Conservation (phyloP, 169 alveolate species). For the Eimeria brunetti region DNA sequence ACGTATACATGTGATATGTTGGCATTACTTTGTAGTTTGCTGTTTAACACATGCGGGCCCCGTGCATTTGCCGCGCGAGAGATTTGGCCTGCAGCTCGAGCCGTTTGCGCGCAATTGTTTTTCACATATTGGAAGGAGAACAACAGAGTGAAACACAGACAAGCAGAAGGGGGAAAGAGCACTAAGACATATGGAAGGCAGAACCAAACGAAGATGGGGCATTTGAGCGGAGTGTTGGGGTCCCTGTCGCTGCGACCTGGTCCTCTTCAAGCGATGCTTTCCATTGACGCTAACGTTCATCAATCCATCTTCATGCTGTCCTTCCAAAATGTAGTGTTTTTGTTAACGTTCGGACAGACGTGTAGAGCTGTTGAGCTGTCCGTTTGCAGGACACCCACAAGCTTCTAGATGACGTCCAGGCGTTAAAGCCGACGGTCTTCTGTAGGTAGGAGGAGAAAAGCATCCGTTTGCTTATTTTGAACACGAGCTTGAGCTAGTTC, state of each 20-base stretch:
- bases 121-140: background rate
- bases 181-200: background rate
- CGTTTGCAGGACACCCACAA: conserved; percentile 81
- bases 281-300: background rate
- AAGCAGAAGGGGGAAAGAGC: background rate
- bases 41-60: no score
- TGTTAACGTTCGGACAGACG: no score
- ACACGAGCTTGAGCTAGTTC: background rate
- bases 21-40: background rate
- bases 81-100: background rate
- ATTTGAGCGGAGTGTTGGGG: background rate
- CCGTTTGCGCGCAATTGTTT: background rate
- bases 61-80: background rate
- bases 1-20: background rate
- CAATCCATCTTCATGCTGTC: background rate
- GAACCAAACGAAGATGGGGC: no score
- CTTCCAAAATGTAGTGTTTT: background rate
- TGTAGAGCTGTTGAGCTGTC: background rate
- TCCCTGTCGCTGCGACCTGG: background rate
- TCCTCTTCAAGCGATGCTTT: background rate
- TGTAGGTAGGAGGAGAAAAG: conserved; percentile 44
- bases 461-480: background rate
- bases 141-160: background rate
- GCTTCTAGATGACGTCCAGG: conserved; percentile 94
- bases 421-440: conserved; percentile 96